These are phyloP conservation scores for Tolypocladium ovalisporum DNA, from an alignment of 2,329 filamentous ascomycete genomes.

Conservation along the genomic window DNA sequence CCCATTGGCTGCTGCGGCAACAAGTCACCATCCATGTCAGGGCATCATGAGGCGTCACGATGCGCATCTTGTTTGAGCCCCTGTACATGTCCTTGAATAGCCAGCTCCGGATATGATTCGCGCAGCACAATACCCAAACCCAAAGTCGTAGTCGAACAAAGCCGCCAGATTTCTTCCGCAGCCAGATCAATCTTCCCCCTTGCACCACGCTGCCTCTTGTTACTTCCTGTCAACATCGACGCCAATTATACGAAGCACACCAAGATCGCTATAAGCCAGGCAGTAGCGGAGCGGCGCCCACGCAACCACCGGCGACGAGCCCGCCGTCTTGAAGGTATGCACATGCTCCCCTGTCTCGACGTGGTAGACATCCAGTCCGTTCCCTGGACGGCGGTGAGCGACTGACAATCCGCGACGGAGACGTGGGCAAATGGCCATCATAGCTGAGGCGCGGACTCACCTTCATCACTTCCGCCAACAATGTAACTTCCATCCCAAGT, in stretches of 20 bases:
- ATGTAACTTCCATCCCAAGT: slow-evolving; percentile 69
- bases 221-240: slow-evolving; percentile 35
- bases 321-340: slow-evolving; percentile 58
- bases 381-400: slow-evolving; percentile 22
- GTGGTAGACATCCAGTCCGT: slow-evolving; percentile 59
- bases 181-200: no score
- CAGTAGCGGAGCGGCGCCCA: slow-evolving; percentile 70
- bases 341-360: slow-evolving; percentile 65
- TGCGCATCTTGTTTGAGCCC: no score
- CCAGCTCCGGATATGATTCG: no score
- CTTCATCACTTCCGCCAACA: slow-evolving; percentile 64
- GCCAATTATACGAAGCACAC: slow-evolving; percentile 58
- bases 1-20: no score
- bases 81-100: no score
- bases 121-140: background rate
- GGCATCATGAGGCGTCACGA: no score
- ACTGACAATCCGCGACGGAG: background rate
- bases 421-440: background rate
- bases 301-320: slow-evolving; percentile 54
- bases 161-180: background rate
- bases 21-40: no score
- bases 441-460: slow-evolving; percentile 20
- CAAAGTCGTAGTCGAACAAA: background rate
- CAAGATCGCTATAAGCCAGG: slow-evolving; percentile 62
- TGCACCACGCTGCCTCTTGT: background rate